A percentile compares a stretch with the other conserved stretches of the same genome.
Conservation (phyloP, 139 green algal genomes). For the Microglena sp. region DNA sequence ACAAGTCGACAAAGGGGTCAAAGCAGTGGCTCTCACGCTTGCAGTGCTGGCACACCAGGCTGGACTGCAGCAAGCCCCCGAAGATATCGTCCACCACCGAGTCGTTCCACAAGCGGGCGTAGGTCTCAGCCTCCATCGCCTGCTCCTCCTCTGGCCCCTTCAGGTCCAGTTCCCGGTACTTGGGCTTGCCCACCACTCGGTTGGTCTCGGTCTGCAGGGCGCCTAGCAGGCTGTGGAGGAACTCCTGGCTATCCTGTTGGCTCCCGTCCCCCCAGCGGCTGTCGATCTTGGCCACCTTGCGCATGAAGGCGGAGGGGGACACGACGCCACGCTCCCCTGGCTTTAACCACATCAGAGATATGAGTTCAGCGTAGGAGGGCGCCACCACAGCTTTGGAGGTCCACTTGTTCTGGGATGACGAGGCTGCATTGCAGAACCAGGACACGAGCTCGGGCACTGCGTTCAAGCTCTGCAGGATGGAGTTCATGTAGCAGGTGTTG, state of each 20-base stretch:
- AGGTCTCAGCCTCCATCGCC: slow-evolving; percentile 46
- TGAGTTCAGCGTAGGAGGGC: slow-evolving; percentile 31
- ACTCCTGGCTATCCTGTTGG: slow-evolving; percentile 57
- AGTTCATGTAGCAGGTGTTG: slow-evolving; percentile 84
- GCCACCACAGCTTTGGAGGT: slow-evolving; percentile 24
- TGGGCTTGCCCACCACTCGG: slow-evolving; percentile 1
- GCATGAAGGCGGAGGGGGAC: slow-evolving; percentile 24
- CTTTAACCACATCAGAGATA: slow-evolving; percentile 25
- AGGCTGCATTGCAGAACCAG: neutral
- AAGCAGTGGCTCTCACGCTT: slow-evolving; percentile 52
- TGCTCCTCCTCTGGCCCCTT: slow-evolving; percentile 49
- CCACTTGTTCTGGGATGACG: neutral
- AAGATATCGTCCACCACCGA: slow-evolving; percentile 69
- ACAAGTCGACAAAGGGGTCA: slow-evolving; percentile 66
- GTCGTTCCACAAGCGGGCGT: slow-evolving; percentile 49
- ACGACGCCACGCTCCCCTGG: slow-evolving; percentile 3
- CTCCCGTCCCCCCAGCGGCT: slow-evolving; percentile 41
- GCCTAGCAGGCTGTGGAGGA: slow-evolving; percentile 54
- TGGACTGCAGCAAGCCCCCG: slow-evolving; percentile 68
- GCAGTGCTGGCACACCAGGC: slow-evolving; percentile 56
- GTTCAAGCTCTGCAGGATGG: slow-evolving; percentile 35
- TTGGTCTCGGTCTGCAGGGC: slow-evolving; percentile 33
- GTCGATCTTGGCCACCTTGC: slow-evolving; percentile 31
- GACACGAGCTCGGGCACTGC: neutral
- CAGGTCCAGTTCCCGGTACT: slow-evolving; percentile 49